Evolutionary conservation across 2,329 filamentous ascomycete genomes (phyloP), one percentile per base, ranked within the genome.

Genomic region (Parastagonospora avenae): DNA sequence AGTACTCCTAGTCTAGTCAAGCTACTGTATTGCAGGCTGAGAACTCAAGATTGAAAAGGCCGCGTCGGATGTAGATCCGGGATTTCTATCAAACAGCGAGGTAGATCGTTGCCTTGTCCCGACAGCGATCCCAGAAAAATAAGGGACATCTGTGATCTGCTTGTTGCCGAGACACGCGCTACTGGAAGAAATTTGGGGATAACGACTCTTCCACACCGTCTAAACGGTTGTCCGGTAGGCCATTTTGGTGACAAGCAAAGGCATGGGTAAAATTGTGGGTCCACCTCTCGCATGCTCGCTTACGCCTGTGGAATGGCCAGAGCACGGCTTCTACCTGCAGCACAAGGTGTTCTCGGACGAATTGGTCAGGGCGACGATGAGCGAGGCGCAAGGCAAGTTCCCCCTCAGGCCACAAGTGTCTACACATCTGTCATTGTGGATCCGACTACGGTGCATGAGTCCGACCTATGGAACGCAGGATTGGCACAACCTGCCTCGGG

Each of bases 11-110:
- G 46, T 54, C 50, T 48, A 57, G 49, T 42, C 57, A 48, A 45
- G 53, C 56, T 54, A 52, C 40, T 35, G 57, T 7, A n/a, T 48
- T 53, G 48, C 50, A 19, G 30, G 15, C 45, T 41, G 28, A 28
- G 58, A 55, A 57, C 50, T 48, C 45, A 57, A 52, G 51, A 49
- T 48, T 59, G 60, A 56, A 56, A 57, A 58, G 61, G 52, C 54
- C 33, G 42, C 44, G 43, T 66, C 66, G 66, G 64, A 62, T 60
- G 60, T 51, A 63, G 61, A 69, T 71, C 67, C 68, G 60, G 58
- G 50, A 44, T 59, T 43, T 43, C 45, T 56, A 62, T 31, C 5
- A 14, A 33, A 61, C 52, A 43, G 42, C 50, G 43, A 32, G 49
- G 15, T 50, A 33, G 51, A 50, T 53, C 41, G 43, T 53, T 50